Conservation (phyloP, 1,139 yeast species). For the Geotrichum phurueaensis region DNA sequence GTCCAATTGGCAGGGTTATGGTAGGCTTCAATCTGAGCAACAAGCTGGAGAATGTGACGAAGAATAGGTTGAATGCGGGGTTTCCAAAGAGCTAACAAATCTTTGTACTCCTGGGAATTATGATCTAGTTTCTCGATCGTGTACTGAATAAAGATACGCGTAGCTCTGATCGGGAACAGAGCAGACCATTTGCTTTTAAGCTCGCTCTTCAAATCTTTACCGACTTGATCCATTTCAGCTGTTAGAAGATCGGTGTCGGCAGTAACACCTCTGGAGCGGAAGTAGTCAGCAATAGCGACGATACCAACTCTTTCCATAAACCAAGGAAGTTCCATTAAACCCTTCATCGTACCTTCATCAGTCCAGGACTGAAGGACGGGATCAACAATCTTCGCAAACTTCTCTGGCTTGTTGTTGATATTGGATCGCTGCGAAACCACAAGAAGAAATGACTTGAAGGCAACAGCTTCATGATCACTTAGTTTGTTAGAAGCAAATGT, state of each 20-base stretch:
- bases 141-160: constrained; percentile 89
- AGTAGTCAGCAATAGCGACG: constrained; percentile 86
- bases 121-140: constrained; percentile 86
- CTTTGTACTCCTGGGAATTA: constrained; percentile 66
- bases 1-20: constrained; percentile 92
- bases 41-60: constrained; percentile 81
- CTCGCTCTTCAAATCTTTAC: constrained; percentile 64
- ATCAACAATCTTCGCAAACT: constrained; percentile 83
- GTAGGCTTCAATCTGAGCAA: constrained; percentile 88
- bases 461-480: constrained; percentile 86
- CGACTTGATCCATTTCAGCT: constrained; percentile 89
- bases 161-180: constrained; percentile 90
- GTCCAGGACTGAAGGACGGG: constrained; percentile 93
- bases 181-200: constrained; percentile 90
- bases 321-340: constrained; percentile 86
- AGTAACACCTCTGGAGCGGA: constrained; percentile 72
- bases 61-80: constrained; percentile 88
- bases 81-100: constrained; percentile 75
- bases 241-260: constrained; percentile 68
- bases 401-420: constrained; percentile 59
- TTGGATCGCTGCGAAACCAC: constrained; percentile 88
- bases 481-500: constrained; percentile 66
- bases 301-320: constrained; percentile 96
- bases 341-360: constrained; percentile 83
- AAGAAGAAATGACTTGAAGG: constrained; percentile 82